Percentiles rank a stretch among this genome's conserved stretches.
These are phyloP conservation scores for Aspergillus wentii DNA, from an alignment of 495 filamentous ascomycete genomes.

Conservation along the genomic window DNA sequence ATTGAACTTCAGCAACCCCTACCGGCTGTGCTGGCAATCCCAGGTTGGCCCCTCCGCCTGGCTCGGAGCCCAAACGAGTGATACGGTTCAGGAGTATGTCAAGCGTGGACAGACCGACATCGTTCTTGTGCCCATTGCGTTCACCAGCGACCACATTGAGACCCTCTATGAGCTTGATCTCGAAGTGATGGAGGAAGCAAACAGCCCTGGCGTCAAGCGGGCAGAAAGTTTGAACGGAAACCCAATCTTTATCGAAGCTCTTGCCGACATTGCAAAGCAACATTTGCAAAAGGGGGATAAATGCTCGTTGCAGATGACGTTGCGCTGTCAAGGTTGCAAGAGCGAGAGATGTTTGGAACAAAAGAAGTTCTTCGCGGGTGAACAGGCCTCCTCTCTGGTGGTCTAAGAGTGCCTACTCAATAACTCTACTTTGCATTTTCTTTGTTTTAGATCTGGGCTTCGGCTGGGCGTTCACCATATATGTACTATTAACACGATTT, in stretches of 20 bases:
- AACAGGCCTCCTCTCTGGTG: conserved; percentile 31
- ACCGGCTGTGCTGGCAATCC: conserved; percentile 94
- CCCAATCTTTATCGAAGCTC: conserved; percentile 83
- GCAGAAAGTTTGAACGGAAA: conserved; percentile 91
- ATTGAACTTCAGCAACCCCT: conserved; percentile 80
- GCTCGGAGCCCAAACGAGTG: conserved; percentile 90
- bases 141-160: conserved; percentile 98
- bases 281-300: conserved; percentile 69
- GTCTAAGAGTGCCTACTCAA: too few relatives aligned
- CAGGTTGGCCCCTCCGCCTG: conserved; percentile 94
- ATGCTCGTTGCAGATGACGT: conserved; percentile 76
- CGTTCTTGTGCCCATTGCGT: conserved; percentile 91
- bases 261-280: conserved; percentile 77
- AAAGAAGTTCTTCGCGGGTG: conserved; percentile 84
- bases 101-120: conserved; percentile 88
- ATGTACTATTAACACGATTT: conserved; percentile 4
- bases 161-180: conserved; percentile 93
- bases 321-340: conserved; percentile 91
- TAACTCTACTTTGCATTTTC: conserved; percentile 1
- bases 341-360: conserved; percentile 85
- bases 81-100: conserved; percentile 83
- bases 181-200: conserved; percentile 90
- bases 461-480: background rate
- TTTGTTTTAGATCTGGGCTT: conserved; percentile 2
- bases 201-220: conserved; percentile 73